These are phyloP conservation scores for Lenzites betulinus DNA, from an alignment of 768 basidiomycete species.

Conservation along the genomic window DNA sequence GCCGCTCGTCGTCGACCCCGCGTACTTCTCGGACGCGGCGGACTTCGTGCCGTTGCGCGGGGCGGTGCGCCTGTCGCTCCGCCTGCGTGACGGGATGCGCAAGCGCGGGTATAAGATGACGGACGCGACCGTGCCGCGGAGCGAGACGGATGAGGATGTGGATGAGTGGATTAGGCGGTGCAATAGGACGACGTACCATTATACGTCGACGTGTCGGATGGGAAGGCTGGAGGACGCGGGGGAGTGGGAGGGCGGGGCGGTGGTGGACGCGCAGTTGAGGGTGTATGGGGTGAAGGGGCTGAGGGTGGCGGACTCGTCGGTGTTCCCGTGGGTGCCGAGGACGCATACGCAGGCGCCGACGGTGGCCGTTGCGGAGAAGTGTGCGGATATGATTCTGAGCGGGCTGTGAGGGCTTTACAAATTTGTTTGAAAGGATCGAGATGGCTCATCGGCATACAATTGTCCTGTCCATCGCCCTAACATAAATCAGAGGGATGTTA, in stretches of 20 bases:
- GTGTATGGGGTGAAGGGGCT: slow-evolving; percentile 48
- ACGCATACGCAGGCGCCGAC: slow-evolving; percentile 39
- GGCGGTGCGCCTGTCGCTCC: slow-evolving; percentile 21
- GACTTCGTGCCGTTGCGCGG: slow-evolving; percentile 33
- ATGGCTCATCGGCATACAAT: no score
- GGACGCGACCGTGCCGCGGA: slow-evolving; percentile 30
- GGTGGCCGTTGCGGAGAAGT: slow-evolving; percentile 41
- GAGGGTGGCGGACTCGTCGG: slow-evolving; percentile 33
- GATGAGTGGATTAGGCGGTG: slow-evolving; percentile 33
- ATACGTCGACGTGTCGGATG: slow-evolving; percentile 42
- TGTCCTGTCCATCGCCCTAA: no score
- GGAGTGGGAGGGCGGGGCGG: slow-evolving; percentile 24
- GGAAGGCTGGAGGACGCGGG: slow-evolving; percentile 10
- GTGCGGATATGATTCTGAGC: slow-evolving; percentile 37
- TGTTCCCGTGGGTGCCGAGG: slow-evolving; percentile 34
- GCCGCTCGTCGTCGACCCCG: slow-evolving; percentile 35
- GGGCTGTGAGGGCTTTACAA: neutral
- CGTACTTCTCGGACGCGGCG: slow-evolving; percentile 27
- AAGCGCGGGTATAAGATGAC: slow-evolving; percentile 12
- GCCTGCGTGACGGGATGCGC: slow-evolving; percentile 27
- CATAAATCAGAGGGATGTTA: neutral
- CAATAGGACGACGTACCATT: slow-evolving; percentile 37
- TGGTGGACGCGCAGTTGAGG: slow-evolving; percentile 44
- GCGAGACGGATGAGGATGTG: slow-evolving; percentile 33
- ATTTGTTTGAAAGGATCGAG: no score